Base-by-base conservation (phyloP, 768 basidiomycete species). In the Lactarius sanguifluus region DNA sequence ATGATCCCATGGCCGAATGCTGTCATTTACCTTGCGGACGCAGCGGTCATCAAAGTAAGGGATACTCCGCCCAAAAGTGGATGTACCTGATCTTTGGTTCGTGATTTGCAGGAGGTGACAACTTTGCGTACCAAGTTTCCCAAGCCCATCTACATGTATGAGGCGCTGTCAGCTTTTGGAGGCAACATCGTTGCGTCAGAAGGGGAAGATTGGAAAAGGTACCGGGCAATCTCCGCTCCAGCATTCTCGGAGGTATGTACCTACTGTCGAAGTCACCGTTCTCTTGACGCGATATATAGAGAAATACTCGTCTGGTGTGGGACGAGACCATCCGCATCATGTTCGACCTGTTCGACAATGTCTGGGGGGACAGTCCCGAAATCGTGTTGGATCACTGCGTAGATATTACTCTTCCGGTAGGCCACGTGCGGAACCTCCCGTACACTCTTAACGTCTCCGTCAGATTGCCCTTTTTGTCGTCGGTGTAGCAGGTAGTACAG, bases 111-210 rank as follows among this genome's bases (percentile, higher is more conserved):
- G 86, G 85, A 86, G 73, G 76, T 87, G 6, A 78, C 80, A 5
- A 75, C 77, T 13, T 77, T 79, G 30, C 78, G 84, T 12, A 74
- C 79, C 12, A 80, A 81, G 20, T 89, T 87, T 69, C 83, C 85
- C 0, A 89, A 89, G 70, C 82, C 85, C 9, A 70, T 83, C 0
- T 68, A 80, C 5, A 71, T 77, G 25, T 89, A 88, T 69, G 67
- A 56, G 1, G 68, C 77, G 20, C 73, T 89, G 18, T 64, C 75
- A 1, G 78, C 85, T 63, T 89, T 82, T 71, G 88, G 88, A 8
- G 72, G 71, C 8, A 91, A 89, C 68, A 84, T 89, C 54, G 81
- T 90, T n/a, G 81, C 80, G 1, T 83, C 85, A 0, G 88, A 89
- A 70, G 85, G 83, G 28, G 82, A 85, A 3, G 80, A 84, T 65